A percentile compares a stretch with the other conserved stretches of the same genome.
phyloP scores from a whole-genome alignment of 352 stramenopile genomes.

The Globisporangium emineosum region DNA sequence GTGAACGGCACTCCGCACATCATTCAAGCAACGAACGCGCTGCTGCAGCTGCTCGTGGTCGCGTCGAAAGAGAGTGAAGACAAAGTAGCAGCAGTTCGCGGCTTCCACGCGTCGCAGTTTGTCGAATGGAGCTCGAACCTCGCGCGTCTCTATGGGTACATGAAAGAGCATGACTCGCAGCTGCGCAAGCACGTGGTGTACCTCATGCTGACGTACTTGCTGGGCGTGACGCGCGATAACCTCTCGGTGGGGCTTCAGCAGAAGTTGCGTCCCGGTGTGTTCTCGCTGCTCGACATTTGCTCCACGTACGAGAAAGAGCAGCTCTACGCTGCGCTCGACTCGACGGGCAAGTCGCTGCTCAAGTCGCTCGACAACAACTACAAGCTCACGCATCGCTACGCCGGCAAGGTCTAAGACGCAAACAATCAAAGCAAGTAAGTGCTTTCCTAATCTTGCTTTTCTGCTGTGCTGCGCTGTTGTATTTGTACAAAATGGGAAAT shows the following conservation, averaged over 20 bases:
- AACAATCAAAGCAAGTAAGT: slow-evolving; percentile 5
- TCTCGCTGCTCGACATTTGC: slow-evolving; percentile 80
- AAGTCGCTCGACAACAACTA: slow-evolving; percentile 83
- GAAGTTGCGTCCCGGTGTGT: slow-evolving; percentile 70
- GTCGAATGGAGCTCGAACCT: slow-evolving; percentile 82
- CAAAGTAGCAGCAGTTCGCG: neutral
- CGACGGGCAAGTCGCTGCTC: slow-evolving; percentile 81
- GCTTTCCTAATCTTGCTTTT: slow-evolving; percentile 8
- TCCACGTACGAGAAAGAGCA: slow-evolving; percentile 85
- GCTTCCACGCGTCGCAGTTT: slow-evolving; percentile 14
- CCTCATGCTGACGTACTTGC: slow-evolving; percentile 66
- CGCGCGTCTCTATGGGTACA: slow-evolving; percentile 81
- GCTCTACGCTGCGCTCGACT: slow-evolving; percentile 76
- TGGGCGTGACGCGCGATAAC: slow-evolving; percentile 55
- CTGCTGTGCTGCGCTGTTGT: slow-evolving; percentile 2
- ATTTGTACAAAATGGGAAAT: slow-evolving; percentile 5
- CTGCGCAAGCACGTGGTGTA: slow-evolving; percentile 87
- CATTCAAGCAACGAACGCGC: slow-evolving; percentile 58
- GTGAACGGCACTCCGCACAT: slow-evolving; percentile 64
- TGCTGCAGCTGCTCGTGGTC: slow-evolving; percentile 62
- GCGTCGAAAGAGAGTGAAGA: slow-evolving; percentile 5
- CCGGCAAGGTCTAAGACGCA: slow-evolving; percentile 71
- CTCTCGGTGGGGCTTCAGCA: slow-evolving; percentile 57
- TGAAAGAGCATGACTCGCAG: slow-evolving; percentile 75
- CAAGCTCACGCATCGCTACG: slow-evolving; percentile 86